Evolutionary conservation across 441 rosid genomes (phyloP), one percentile per base, ranked within the genome.

Genomic region (Macaranga tanarius): DNA sequence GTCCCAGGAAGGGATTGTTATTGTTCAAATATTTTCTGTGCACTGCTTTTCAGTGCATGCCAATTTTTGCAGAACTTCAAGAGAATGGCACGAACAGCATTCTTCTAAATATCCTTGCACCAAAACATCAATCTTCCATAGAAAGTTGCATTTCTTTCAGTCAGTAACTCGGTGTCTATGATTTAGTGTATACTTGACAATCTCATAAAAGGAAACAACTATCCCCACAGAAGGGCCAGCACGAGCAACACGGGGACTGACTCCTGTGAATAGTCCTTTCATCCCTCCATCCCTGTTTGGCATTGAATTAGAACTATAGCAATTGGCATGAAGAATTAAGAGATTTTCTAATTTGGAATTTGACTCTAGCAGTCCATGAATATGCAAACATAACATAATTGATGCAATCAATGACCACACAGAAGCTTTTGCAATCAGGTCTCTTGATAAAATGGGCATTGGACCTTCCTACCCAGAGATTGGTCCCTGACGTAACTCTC

Each of bases 171-270:
- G 85, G 38, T 73, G 54, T 15, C 73, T 84, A 57, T 67, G 77
- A 71, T 86, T 85, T 70, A 95, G 75, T 57, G 76, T 83, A 74
- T 90, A 87, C 78, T 95, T 95, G 69, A 90, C 95, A 52, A 92
- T 92, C 75, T 92, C 99, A 55, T 95, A 95, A 65, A 89, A 95
- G 2, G 99, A 95, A 54, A 95, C 96, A 40, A 95, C 98, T 22
- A 95, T 95, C 70, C 98, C 99, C 60, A 95, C 99, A 0, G 99
- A 93, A 79, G 99, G 98, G 55, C 99, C 99, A 3, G 90, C 92
- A 31, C 97, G 93, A 4, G 84, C 96, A 69, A 95, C 95, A 38
- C 98, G 86, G 55, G 98, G 97, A 17, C 98, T 92, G 6, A 86
- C 84, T 80, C 99, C 98, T 58, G 88, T 87, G 69, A 91, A 95